phyloP scores from a whole-genome alignment of 208 protist genomes.

The Crithidia expoeki region DNA sequence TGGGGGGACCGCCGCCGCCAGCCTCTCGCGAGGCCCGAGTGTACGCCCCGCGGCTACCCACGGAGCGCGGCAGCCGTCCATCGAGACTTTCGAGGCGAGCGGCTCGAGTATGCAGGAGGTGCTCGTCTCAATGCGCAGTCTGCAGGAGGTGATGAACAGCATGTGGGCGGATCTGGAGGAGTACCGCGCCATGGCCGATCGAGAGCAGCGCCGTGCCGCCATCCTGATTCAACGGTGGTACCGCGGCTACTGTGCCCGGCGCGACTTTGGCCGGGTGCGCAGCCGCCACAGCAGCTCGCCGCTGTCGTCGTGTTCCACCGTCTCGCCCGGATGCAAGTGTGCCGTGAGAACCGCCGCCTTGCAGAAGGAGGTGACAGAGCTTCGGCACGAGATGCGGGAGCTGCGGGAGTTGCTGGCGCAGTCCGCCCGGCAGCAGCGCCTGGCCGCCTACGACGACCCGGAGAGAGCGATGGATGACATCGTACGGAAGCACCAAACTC shows the following conservation, averaged over 20 bases:
- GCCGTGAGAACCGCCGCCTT: slow-evolving; percentile 29
- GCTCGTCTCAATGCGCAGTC: slow-evolving; percentile 44
- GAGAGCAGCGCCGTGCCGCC: slow-evolving; percentile 60
- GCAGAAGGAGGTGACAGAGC: slow-evolving; percentile 35
- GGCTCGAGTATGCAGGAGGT: slow-evolving; percentile 51
- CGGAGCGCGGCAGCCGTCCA: slow-evolving; percentile 8
- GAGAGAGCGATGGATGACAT: slow-evolving; percentile 59
- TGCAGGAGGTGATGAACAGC: slow-evolving; percentile 65
- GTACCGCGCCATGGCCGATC: slow-evolving; percentile 49
- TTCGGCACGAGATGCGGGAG: slow-evolving; percentile 42
- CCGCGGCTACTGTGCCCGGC: slow-evolving; percentile 65
- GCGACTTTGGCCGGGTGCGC: slow-evolving; percentile 43
- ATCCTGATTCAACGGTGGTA: slow-evolving; percentile 80
- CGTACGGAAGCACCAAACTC: slow-evolving; percentile 32
- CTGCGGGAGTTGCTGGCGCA: slow-evolving; percentile 45
- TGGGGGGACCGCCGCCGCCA: neutral
- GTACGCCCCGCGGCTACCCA: slow-evolving; percentile 1
- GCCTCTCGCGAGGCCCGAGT: neutral
- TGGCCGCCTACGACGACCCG: slow-evolving; percentile 37
- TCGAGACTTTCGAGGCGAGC: slow-evolving; percentile 21
- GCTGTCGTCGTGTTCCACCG: slow-evolving; percentile 14
- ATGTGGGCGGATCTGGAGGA: slow-evolving; percentile 76
- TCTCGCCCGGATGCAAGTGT: slow-evolving; percentile 21
- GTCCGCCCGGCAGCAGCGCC: slow-evolving; percentile 30
- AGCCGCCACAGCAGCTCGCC: slow-evolving; percentile 23